Evolutionary conservation across 1,284 basidiomycete genomes (phyloP), one percentile per base, ranked within the genome.

Genomic region (Trichosporon asahii): DNA sequence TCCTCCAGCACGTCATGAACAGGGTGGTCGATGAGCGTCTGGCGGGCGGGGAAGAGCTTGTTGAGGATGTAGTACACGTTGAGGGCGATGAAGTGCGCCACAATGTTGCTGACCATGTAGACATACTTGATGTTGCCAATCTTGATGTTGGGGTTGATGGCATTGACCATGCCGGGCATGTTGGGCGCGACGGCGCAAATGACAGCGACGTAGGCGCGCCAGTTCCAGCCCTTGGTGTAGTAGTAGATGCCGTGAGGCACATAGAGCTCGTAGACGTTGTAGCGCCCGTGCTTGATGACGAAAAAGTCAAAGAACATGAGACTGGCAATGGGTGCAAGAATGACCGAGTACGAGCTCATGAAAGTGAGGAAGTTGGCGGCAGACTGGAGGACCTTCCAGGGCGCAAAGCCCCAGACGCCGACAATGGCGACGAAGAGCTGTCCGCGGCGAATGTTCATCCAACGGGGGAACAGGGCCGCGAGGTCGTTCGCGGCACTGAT

Each of bases 401-500:
- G 82, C 27, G 69, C 74, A 64, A 76, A 80, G 21, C 69, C 87
- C 89, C 89, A 90, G 2, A 88, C 90, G 12, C 91, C 91, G 3
- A 93, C 78, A 67, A 92, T 75, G 0, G 90, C 89, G 75, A 90
- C 91, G 63, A 93, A 85, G 71, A 90, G 83, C 78, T 92, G 91
- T 0, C 91, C 91, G 12, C 91, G 85, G 31, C 87, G 85, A 73
- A 93, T 91, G 79, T 92, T 91, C 83, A 93, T 87, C 75, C 88
- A 93, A 68, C 80, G 76, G 3, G 80, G 78, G 57, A 75, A 72
- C 40, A 79, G 79, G 9, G 88, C 90, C 14, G 88, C 89, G 84
- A 92, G 88, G 80, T 93, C 89, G 82, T 93, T 93, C 0, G 90
- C 90, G 1, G 90, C 89, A 37, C 89, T 90, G 70, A 93, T 85